Evolutionary conservation across 2,329 filamentous ascomycete species (phyloP).

Genomic region (Shiraia sp.): DNA sequence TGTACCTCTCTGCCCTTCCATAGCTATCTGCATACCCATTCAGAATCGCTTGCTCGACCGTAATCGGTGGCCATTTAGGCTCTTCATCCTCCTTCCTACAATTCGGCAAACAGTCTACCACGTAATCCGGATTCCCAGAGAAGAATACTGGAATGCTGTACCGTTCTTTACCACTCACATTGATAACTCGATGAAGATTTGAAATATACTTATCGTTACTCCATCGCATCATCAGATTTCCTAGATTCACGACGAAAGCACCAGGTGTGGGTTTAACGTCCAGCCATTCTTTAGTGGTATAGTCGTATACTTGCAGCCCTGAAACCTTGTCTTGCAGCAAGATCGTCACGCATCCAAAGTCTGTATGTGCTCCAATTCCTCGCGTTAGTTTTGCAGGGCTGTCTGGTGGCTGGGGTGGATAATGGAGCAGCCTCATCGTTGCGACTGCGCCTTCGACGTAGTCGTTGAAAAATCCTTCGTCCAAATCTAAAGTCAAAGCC

Average conservation of each 20-base stretch:
- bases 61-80: conserved; percentile 48
- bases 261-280: conserved; percentile 75
- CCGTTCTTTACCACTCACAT: conserved; percentile 44
- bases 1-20: conserved; percentile 48
- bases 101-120: conserved; percentile 49
- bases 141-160: conserved; percentile 52
- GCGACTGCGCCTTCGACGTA: conserved; percentile 45
- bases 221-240: conserved; percentile 54
- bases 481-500: conserved; percentile 47
- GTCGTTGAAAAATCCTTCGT: conserved; percentile 44
- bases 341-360: conserved; percentile 49
- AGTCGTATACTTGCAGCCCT: conserved; percentile 79
- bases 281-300: conserved; percentile 71
- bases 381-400: conserved; percentile 42
- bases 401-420: conserved; percentile 46
- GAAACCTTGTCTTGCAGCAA: conserved; percentile 49
- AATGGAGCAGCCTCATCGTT: conserved; percentile 50
- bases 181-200: conserved; percentile 50
- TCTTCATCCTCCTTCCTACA: conserved; percentile 43
- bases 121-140: conserved; percentile 50
- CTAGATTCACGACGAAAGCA: conserved; percentile 84
- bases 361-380: conserved; percentile 50
- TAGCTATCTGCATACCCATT: conserved; percentile 50
- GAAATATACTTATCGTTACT: conserved; percentile 49
- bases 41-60: conserved; percentile 48